phyloP scores from a whole-genome alignment of 495 filamentous ascomycete genomes.

The Talaromyces nanjingensis region DNA sequence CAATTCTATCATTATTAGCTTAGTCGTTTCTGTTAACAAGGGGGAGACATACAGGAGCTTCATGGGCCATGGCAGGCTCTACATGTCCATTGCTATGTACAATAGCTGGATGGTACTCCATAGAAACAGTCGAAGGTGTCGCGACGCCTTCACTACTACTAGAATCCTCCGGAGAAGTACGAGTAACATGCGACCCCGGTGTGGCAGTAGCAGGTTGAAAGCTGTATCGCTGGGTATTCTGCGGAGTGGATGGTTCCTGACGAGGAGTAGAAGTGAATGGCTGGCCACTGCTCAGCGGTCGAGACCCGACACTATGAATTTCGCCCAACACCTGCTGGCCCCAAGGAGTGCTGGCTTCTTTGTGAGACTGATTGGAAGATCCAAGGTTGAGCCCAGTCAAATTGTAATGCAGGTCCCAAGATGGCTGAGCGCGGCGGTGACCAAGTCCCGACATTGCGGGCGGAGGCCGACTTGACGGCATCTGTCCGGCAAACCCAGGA shows the following conservation, averaged over 20 bases:
- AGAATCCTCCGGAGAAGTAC: constrained; percentile 65
- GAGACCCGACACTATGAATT: constrained; percentile 33
- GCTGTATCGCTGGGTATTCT: constrained; percentile 56
- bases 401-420: constrained; percentile 75
- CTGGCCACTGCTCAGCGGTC: constrained; percentile 37
- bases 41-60: background rate
- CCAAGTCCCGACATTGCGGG: constrained; percentile 45
- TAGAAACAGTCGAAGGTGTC: constrained; percentile 54
- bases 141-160: constrained; percentile 65
- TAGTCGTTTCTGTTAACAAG: background rate
- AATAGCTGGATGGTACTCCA: constrained; percentile 59
- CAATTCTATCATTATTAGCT: background rate
- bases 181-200: constrained; percentile 31
- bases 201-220: constrained; percentile 60
- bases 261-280: constrained; percentile 20
- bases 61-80: constrained; percentile 32
- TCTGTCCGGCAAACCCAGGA: constrained; percentile 37
- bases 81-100: constrained; percentile 57
- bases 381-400: constrained; percentile 68
- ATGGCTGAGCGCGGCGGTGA: constrained; percentile 54
- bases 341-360: constrained; percentile 39
- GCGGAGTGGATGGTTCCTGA: constrained; percentile 34
- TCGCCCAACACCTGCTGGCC: constrained; percentile 42
- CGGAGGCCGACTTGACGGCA: constrained; percentile 35
- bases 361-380: constrained; percentile 18